Base-by-base conservation (phyloP, 805 yeast species). In the Lipomyces orientalis region DNA sequence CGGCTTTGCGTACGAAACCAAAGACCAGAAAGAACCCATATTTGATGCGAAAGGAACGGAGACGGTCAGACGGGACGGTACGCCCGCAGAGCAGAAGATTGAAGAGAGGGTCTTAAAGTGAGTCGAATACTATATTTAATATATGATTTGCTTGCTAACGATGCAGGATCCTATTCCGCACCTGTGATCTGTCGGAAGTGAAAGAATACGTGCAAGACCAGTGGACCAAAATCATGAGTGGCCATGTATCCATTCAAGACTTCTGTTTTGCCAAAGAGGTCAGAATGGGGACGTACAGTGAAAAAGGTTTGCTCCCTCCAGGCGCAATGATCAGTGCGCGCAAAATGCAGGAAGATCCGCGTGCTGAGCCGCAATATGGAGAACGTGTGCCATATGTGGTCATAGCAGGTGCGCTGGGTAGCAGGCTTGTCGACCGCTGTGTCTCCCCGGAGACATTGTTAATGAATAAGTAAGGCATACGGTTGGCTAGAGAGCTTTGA, bases 41-140 rank as follows among this genome's bases (percentile, higher is more conserved):
- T 93, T 95, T 77, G 98, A 95, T 80, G 98, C 99, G 0, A 95
- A 95, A 73, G 99, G 99, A 1, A 93, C 92, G 12, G 99, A 95
- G 75, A 95, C 98, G 0, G 91, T 95, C 0, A 79, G 99, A 70
- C 81, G 99, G 70, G 99, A 95, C 78, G 98, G 98, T 0, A 90
- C 93, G 33, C 97, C 97, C 0, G 97, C 97, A 0, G 96, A 91
- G 71, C 96, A 88, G 78, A 88, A 88, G 71, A 87, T 95, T 22
- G 88, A 91, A 37, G 96, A 91, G 69, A 85, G 87, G 66, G 79
- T 90, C 0, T 78, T 95, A 3, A 62, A 62, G 69, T 64, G 29
- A 52, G 66, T 59, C 0, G 22, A 1, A 4, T n/a, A 37, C 25
- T 37, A 10, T 58, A 9, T 19, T n/a, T 9, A n/a, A 49, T 16